Evolutionary conservation across 1,284 basidiomycete species (phyloP).

Genomic region (Boletus calvinii): DNA sequence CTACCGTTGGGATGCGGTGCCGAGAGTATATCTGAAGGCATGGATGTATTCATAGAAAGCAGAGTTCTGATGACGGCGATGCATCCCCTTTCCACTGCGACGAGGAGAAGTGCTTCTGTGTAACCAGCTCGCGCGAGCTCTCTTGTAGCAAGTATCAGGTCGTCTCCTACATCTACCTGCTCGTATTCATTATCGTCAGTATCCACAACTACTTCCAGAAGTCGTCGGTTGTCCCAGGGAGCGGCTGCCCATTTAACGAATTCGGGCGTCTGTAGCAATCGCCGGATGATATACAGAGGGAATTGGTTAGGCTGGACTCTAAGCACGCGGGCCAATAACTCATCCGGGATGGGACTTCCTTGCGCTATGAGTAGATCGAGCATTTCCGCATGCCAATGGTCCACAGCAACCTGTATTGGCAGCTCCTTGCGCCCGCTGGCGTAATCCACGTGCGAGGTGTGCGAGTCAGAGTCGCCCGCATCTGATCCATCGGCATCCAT

Average conservation of each 20-base stretch:
- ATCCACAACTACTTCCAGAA: slow-evolving; percentile 6
- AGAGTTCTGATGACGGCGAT: neutral
- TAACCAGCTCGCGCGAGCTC: neutral
- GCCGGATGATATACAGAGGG: neutral
- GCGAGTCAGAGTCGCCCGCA: neutral
- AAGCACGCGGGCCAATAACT: neutral
- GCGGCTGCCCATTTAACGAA: neutral
- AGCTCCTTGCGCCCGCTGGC: neutral
- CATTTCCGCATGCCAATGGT: neutral
- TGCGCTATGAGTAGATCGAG: neutral
- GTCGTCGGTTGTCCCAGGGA: slow-evolving; percentile 1
- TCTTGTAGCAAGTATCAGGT: neutral
- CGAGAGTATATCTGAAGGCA: no score
- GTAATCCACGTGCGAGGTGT: neutral
- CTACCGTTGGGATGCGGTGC: neutral
- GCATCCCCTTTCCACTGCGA: slow-evolving; percentile 6
- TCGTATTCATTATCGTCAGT: neutral
- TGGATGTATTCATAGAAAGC: neutral
- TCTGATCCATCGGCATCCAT: neutral
- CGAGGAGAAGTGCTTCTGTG: neutral
- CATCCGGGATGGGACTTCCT: neutral
- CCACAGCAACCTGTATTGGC: slow-evolving; percentile 8
- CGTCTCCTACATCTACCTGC: neutral
- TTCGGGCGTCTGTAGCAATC: slow-evolving; percentile 1
- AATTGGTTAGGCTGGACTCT: neutral